A percentile compares a stretch with the other conserved stretches of the same genome.
Evolutionary conservation across 176 grass and related monocot genomes (phyloP).

Genomic region (Zoysia pacifica): DNA sequence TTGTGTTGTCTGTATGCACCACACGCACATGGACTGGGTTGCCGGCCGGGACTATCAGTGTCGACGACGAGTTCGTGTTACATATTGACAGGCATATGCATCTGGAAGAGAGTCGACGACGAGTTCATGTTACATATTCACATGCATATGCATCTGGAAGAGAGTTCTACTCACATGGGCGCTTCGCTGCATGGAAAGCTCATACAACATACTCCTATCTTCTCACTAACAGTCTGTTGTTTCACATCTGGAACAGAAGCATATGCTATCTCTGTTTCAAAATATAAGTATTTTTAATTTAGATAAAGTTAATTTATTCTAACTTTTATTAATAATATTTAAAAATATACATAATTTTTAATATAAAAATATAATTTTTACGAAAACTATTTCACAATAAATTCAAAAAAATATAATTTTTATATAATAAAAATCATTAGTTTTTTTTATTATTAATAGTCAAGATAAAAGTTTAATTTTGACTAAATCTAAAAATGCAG

Average conservation of each 20-base stretch:
- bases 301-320: too few relatives aligned
- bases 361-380: too few relatives aligned
- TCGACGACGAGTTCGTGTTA: background rate
- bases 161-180: slow-evolving; percentile 20
- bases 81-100: background rate
- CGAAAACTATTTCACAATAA: too few relatives aligned
- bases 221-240: slow-evolving; percentile 1
- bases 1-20: slow-evolving; percentile 7
- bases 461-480: too few relatives aligned
- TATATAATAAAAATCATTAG: too few relatives aligned
- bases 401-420: too few relatives aligned
- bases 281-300: too few relatives aligned
- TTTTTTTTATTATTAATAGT: too few relatives aligned
- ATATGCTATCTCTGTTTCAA: too few relatives aligned
- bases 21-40: slow-evolving; percentile 9
- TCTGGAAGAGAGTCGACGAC: background rate
- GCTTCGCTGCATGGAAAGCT: background rate
- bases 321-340: too few relatives aligned
- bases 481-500: background rate
- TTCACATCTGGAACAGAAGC: slow-evolving; percentile 2
- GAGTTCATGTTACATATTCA: background rate
- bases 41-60: background rate
- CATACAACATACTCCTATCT: background rate
- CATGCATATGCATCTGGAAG: background rate
- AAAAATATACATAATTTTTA: too few relatives aligned